phyloP scores from a whole-genome alignment of 805 yeast species.

The Torulaspora microellipsoides region DNA sequence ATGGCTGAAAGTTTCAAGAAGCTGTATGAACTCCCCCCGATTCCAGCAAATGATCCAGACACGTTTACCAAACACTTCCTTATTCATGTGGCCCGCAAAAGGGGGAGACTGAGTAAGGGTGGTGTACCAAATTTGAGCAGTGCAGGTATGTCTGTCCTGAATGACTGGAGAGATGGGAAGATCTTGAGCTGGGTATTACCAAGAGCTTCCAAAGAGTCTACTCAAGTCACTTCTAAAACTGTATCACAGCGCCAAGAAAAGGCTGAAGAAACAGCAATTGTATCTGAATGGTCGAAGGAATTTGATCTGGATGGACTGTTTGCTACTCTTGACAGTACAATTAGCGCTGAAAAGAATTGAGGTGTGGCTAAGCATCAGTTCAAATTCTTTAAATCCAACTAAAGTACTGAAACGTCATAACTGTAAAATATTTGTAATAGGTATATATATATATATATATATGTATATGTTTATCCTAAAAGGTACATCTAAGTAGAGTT shows the following conservation, averaged over 20 bases:
- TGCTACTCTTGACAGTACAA: constrained; percentile 37
- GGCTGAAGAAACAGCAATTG: constrained; percentile 69
- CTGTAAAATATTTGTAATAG: too few species aligned
- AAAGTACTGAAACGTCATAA: too few species aligned
- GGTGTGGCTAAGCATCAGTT: constrained; percentile 10
- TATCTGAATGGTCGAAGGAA: constrained; percentile 88
- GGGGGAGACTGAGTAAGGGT: constrained; percentile 88
- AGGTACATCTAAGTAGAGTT: too few species aligned
- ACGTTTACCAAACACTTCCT: constrained; percentile 81
- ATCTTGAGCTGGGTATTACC: constrained; percentile 88
- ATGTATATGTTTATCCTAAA: too few species aligned
- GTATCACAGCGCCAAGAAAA: constrained; percentile 40
- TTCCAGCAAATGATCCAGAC: constrained; percentile 65
- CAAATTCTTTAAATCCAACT: too few species aligned
- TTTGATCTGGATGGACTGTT: constrained; percentile 86
- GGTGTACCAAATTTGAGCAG: constrained; percentile 87
- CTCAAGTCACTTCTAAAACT: constrained; percentile 31
- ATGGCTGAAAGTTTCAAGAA: constrained; percentile 73
- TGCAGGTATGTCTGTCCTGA: constrained; percentile 77
- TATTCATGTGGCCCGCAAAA: constrained; percentile 86
- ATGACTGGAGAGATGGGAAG: constrained; percentile 97
- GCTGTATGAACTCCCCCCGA: constrained; percentile 74
- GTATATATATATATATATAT: too few species aligned
- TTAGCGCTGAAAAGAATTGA: constrained; percentile 25
- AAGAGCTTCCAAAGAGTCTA: constrained; percentile 43